Evolutionary conservation across 73 alveolate species (phyloP), one percentile per base, ranked within the genome.

Genomic region (Symbiodinium pilosum): DNA sequence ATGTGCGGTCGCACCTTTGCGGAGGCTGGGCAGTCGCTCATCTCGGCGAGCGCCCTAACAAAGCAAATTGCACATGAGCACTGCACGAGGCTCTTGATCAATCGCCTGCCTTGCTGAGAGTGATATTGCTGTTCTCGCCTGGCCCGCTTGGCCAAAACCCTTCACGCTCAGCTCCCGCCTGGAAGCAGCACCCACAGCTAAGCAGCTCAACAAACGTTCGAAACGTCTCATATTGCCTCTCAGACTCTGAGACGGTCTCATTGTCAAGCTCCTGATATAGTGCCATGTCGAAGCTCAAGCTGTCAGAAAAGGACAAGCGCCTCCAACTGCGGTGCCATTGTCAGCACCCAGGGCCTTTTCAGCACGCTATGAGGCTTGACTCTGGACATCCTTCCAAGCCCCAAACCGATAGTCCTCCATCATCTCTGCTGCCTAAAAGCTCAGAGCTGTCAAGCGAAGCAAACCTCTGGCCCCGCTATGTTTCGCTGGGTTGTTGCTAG

Each of bases 241-340:
- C 97, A 64, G 51, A 85, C 52, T 91, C 97, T 28, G 44, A 43
- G 44, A 91, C 97, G 28, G 97, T 91, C 89, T 91, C 97, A 38
- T 91, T 91, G 97, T 91, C 97, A 52, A 91, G 88, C 83, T 91
- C 97, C 97, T 84, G 93, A 28, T n/a, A n/a, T n/a, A n/a, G n/a
- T n/a, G n/a, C 73, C 34, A n/a, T 30, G 3, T 54, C 73, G 73
- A 54, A 26, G 20, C 73, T 54, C 73, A 54, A 0, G 4, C 73
- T 54, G 32, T 54, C n/a, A n/a, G n/a, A n/a, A n/a, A n/a, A n/a
- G 34, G 30, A 39, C 84, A 21, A 24, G 43, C 20, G 32, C 97
- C 97, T 91, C 97, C 89, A 91, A 36, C 32, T 91, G 87, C 8
- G 97, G 97, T 16, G 88, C 47, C 52, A 71, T 30, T 36, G 77